Percentiles rank a stretch among this genome's conserved stretches.
These are phyloP conservation scores for Aspergillus leporis DNA, from an alignment of 495 filamentous ascomycete genomes.

Conservation along the genomic window DNA sequence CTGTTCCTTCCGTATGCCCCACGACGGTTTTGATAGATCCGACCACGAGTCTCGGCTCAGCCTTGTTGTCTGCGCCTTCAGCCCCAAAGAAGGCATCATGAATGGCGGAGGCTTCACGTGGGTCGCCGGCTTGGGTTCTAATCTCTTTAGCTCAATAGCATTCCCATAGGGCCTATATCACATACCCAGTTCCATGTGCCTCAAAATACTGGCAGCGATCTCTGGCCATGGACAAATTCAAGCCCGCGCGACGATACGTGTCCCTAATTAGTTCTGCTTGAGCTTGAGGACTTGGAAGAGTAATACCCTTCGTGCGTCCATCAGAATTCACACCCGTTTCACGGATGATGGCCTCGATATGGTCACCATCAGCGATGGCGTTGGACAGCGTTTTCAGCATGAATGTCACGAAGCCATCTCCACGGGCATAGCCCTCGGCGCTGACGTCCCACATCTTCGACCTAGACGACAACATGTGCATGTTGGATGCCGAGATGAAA, in stretches of 20 bases:
- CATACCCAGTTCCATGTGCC: slow-evolving; percentile 40
- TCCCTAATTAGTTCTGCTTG: slow-evolving; percentile 50
- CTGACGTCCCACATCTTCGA: slow-evolving; percentile 29
- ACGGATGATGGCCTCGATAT: slow-evolving; percentile 34
- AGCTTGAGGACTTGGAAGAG: slow-evolving; percentile 51
- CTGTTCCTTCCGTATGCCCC: slow-evolving; percentile 57
- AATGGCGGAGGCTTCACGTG: slow-evolving; percentile 37
- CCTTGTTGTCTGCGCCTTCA: not conserved
- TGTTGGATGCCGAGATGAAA: not conserved
- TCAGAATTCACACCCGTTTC: slow-evolving; percentile 32
- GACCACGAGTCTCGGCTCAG: slow-evolving; percentile 17
- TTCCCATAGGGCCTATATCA: not conserved
- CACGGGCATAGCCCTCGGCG: slow-evolving; percentile 44
- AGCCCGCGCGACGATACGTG: slow-evolving; percentile 47
- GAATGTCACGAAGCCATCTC: slow-evolving; percentile 37
- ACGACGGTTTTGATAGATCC: slow-evolving; percentile 54
- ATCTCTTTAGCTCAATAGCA: not conserved
- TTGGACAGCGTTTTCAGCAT: slow-evolving; percentile 34
- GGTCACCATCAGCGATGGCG: slow-evolving; percentile 29
- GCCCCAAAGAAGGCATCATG: slow-evolving; percentile 25
- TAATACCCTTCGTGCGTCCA: slow-evolving; percentile 49
- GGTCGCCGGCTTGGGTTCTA: slow-evolving; percentile 36
- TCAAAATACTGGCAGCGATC: slow-evolving; percentile 43
- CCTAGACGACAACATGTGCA: slow-evolving; percentile 12
- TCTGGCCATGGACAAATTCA: slow-evolving; percentile 16